Evolutionary conservation across 2,329 filamentous ascomycete species (phyloP), one percentile per base, ranked within the genome.

Genomic region (Penicillium sp.): DNA sequence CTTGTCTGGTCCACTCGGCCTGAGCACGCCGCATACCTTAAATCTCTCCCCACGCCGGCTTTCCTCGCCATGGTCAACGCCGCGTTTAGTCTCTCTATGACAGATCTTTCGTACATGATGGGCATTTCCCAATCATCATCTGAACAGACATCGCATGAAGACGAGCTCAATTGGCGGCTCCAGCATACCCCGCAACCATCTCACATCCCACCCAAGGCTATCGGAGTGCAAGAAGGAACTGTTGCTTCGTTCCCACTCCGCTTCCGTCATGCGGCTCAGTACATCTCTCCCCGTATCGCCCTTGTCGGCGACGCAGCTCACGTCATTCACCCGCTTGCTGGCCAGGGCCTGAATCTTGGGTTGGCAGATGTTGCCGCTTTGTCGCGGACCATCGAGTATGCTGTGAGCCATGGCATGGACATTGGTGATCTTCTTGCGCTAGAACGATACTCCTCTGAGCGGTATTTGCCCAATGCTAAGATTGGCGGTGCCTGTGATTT

Each of bases 1-100:
- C 81, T 99, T 5, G 95, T 99, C 19, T 99, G 95, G 95, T 96
- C 92, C 6, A 98, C 93, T 1, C 95, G 90, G 0, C 89, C 92
- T 0, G 82, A 86, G 53, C 87, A 91, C 58, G 95, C 93, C 0
- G 82, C 89, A 0, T 81, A 88, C 53, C 82, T 99, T 41, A 97
- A 96, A 79, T 84, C 83, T 37, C 82, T 99, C 5, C 79, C 86
- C 0, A 74, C 86, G 0, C 78, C 80, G 48, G 90, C 96, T 70
- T 96, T 99, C 69, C 78, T 88, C 16, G 88, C 91, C 31, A 89
- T 93, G 83, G 90, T 99, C 64, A 98, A 99, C 70, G 92, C 93
- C 1, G 95, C 91, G 1, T 97, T 99, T 79, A 86, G 92, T 13
- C 82, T 99, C 19, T 83, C 84, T 57, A 83, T 89, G 16, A 85